phyloP scores from a whole-genome alignment of 2,329 filamentous ascomycete species.

The Penicillium griseofulvum region DNA sequence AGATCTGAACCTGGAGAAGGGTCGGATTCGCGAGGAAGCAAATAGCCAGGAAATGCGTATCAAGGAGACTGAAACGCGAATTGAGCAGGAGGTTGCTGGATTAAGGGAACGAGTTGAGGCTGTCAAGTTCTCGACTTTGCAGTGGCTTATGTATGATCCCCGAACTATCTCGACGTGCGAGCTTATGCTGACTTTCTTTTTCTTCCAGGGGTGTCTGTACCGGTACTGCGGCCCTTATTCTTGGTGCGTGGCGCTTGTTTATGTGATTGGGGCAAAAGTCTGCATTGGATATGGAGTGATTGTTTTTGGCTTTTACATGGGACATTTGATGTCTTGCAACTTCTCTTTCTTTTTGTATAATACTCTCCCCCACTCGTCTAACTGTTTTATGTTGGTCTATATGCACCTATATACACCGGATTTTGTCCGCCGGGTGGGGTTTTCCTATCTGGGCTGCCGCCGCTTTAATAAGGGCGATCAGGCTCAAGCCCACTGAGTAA shows the following conservation, averaged over 20 bases:
- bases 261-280: slow-evolving; percentile 48
- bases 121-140: slow-evolving; percentile 95
- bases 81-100: slow-evolving; percentile 93
- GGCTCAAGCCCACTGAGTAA: no score
- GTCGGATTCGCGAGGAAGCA: slow-evolving; percentile 90
- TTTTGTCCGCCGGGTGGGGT: no score
- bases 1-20: slow-evolving; percentile 95
- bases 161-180: background rate
- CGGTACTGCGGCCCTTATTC: slow-evolving; percentile 63
- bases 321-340: slow-evolving; percentile 1
- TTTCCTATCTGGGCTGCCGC: no score
- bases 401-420: no score
- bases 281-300: slow-evolving; percentile 24
- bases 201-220: slow-evolving; percentile 60
- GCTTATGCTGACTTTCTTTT: slow-evolving; percentile 27
- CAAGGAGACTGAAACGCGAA: slow-evolving; percentile 97
- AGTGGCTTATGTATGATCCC: slow-evolving; percentile 88
- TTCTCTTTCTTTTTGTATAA: slow-evolving; percentile 15
- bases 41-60: slow-evolving; percentile 97
- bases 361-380: slow-evolving; percentile 10
- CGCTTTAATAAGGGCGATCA: no score
- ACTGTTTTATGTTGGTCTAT: background rate
- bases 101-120: slow-evolving; percentile 89
- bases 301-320: slow-evolving; percentile 8
- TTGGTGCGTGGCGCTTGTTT: slow-evolving; percentile 65